phyloP scores from a whole-genome alignment of 2,329 filamentous ascomycete genomes.

The Knoxdaviesia proteae region DNA sequence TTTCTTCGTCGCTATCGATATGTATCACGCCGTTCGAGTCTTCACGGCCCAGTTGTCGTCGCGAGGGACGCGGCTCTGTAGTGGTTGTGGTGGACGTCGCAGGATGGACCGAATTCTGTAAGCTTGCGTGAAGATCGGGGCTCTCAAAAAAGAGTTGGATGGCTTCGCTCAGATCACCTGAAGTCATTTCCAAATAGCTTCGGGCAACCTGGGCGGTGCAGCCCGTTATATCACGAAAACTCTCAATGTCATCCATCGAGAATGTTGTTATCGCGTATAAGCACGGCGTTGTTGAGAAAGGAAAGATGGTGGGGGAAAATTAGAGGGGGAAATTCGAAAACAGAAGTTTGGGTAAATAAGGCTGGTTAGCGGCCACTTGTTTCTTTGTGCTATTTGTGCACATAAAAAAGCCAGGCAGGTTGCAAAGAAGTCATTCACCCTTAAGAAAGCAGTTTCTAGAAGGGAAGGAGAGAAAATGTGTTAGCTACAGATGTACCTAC shows the following conservation, averaged over 20 bases:
- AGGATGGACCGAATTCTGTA: slow-evolving; percentile 8
- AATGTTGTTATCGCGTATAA: background rate
- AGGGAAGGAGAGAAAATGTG: too few relatives aligned
- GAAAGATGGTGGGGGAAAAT: background rate
- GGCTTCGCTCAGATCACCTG: slow-evolving; percentile 65
- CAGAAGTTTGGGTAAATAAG: background rate
- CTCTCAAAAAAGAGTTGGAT: slow-evolving; percentile 82
- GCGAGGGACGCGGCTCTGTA: slow-evolving; percentile 10
- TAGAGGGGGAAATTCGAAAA: background rate
- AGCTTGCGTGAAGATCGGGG: slow-evolving; percentile 42
- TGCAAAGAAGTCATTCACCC: too few relatives aligned
- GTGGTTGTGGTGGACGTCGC: slow-evolving; percentile 14
- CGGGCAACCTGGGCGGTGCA: slow-evolving; percentile 52
- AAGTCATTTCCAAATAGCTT: slow-evolving; percentile 70
- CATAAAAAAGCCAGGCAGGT: too few relatives aligned
- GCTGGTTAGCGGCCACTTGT: too few relatives aligned
- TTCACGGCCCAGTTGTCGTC: slow-evolving; percentile 10
- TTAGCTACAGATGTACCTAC: too few relatives aligned
- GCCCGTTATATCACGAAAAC: slow-evolving; percentile 67
- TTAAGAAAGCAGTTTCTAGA: too few relatives aligned
- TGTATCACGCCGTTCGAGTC: slow-evolving; percentile 32
- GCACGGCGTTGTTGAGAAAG: too few relatives aligned
- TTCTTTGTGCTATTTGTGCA: too few relatives aligned
- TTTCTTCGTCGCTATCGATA: slow-evolving; percentile 50
- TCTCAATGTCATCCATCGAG: slow-evolving; percentile 47